Evolutionary conservation across 306 rosid genomes (phyloP), one percentile per base, ranked within the genome.

Genomic region (Gastrolobium bilobum): DNA sequence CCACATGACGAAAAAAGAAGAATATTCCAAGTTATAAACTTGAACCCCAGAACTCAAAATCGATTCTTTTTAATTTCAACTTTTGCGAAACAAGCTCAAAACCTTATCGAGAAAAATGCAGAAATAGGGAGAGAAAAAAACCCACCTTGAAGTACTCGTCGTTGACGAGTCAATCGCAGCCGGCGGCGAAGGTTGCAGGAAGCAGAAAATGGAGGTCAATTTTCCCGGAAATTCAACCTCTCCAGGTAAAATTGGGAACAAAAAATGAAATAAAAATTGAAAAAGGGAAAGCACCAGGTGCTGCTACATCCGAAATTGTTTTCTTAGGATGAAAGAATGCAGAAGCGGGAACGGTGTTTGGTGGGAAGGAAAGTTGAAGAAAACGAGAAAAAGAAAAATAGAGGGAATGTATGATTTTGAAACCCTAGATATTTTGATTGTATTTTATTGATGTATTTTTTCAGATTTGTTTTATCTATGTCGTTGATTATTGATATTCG

Each of bases 321-420:
- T 83, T 37, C 63, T 57, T 8, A 80, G 30, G 43, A 69, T 44
- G 65, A 69, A 81, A 38, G 79, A 82, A 69, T 33, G 69, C 67
- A 69, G 48, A 40, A 82, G 85, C 83, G 82, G 83, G 90, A 81
- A 81, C 43, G 81, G 81, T 54, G 91, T 83, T 85, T 87, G 91
- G 95, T 88, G 90, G 94, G 91, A 89, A 87, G 79, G 81, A 26
- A 65, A 56, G 60, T 35, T 10, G 79, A 35, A 58, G 15, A 68
- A 13, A 34, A 37, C 43, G 79, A 87, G 75, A 35, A 73, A 66
- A 56, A 78, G 0, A 47, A 64, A 71, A 82, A 73, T 62, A 56
- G 77, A 43, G 26, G 37, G 15, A 26, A 62, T 54, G 26, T 72
- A 50, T 44, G 43, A 75, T 39, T 68, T 50, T 39, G 75, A 77